These are phyloP conservation scores for Penicillium vulpinum DNA, from an alignment of 2,329 filamentous ascomycete species.

Conservation along the genomic window DNA sequence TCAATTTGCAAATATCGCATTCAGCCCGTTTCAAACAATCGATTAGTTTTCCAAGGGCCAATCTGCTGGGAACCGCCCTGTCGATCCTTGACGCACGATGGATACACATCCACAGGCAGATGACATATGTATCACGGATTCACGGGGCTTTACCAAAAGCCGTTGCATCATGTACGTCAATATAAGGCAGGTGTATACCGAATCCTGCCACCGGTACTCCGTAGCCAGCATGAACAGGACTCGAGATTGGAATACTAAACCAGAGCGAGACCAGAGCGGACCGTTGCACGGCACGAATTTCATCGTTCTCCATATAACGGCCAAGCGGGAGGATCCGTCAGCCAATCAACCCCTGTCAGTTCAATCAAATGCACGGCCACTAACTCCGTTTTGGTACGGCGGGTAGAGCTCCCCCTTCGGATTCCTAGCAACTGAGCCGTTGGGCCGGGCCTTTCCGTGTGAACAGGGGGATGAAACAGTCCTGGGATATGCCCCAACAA, in stretches of 20 bases:
- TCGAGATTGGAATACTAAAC: background rate
- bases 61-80: conserved; percentile 11
- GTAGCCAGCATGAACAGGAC: background rate
- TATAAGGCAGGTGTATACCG: background rate
- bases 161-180: background rate
- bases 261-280: conserved; percentile 17
- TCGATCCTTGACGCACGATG: conserved; percentile 6
- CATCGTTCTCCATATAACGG: conserved; percentile 20
- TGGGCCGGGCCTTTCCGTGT: conserved; percentile 8
- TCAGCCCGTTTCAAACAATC: background rate
- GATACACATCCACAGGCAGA: background rate
- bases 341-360: background rate
- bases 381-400: conserved; percentile 1
- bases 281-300: conserved; percentile 8
- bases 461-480: conserved; percentile 5
- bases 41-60: background rate
- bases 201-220: background rate
- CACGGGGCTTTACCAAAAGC: background rate
- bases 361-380: conserved; percentile 1
- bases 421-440: background rate
- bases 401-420: background rate
- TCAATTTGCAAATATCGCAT: background rate
- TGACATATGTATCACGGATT: background rate
- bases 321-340: conserved; percentile 21
- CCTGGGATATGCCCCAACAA: background rate